These are phyloP conservation scores for Grosmannia huntii DNA, from an alignment of 2,329 filamentous ascomycete species.

Conservation along the genomic window DNA sequence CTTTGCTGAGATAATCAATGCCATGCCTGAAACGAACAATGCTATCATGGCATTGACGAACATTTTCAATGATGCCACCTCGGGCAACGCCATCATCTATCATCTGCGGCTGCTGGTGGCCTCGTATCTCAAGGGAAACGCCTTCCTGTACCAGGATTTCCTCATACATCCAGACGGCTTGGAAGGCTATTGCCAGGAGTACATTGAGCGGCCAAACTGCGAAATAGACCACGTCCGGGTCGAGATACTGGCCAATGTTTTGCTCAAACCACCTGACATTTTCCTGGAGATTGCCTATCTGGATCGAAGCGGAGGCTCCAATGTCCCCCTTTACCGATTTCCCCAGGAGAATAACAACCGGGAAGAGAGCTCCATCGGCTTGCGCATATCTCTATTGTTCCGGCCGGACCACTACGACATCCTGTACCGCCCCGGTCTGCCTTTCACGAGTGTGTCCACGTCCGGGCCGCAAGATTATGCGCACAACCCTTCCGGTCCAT, in stretches of 20 bases:
- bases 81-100: conserved; percentile 69
- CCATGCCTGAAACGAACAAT: conserved; percentile 46
- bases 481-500: neutral
- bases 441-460: neutral
- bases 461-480: neutral
- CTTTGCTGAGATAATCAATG: conserved; percentile 47
- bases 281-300: conserved; percentile 83
- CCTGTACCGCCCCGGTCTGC: conserved; percentile 44
- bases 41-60: conserved; percentile 42
- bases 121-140: conserved; percentile 69
- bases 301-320: conserved; percentile 66
- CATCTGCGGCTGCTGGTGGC: conserved; percentile 72
- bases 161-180: conserved; percentile 47
- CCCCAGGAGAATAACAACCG: conserved; percentile 39
- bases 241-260: conserved; percentile 59
- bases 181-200: conserved; percentile 53
- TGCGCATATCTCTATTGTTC: conserved; percentile 47
- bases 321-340: conserved; percentile 61
- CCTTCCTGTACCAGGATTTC: conserved; percentile 58
- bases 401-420: conserved; percentile 87
- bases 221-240: conserved; percentile 92
- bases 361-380: conserved; percentile 26
- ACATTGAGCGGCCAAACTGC: conserved; percentile 60
- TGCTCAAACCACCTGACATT: conserved; percentile 68
- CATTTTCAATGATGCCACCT: conserved; percentile 59